Percentiles rank a stretch among this genome's conserved stretches.
Conservation (phyloP, 176 grass and related monocot genomes). For the Cenchrus purpureus region DNA sequence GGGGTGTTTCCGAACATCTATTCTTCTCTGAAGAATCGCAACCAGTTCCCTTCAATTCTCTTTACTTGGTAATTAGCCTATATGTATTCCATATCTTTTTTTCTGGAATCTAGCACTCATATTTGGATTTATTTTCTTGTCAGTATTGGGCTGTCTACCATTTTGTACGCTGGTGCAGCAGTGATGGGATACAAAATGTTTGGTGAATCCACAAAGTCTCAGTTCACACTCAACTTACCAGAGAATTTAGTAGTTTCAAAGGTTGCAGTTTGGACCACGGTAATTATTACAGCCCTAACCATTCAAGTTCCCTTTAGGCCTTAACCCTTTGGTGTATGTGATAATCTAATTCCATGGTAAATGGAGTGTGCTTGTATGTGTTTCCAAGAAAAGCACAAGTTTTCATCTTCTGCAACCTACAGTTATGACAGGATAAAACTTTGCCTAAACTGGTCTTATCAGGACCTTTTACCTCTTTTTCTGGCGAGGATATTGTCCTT, state of each 20-base stretch:
- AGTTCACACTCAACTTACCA: constrained; percentile 94
- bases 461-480: background rate
- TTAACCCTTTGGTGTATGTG: background rate
- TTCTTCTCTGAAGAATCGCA: constrained; percentile 84
- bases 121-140: constrained; percentile 31
- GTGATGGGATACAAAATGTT: constrained; percentile 90
- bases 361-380: background rate
- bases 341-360: constrained; percentile 8
- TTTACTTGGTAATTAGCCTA: constrained; percentile 65
- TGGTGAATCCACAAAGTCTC: constrained; percentile 77
- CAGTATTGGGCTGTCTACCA: constrained; percentile 75
- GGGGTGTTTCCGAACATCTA: constrained; percentile 99
- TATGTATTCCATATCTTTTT: background rate
- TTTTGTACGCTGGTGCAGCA: constrained; percentile 64
- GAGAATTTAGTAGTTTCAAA: constrained; percentile 79
- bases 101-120: constrained; percentile 2
- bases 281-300: constrained; percentile 32
- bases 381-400: constrained; percentile 1
- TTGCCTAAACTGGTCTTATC: background rate
- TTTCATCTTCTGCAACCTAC: background rate
- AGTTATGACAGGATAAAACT: background rate
- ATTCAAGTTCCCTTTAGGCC: background rate
- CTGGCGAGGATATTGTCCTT: background rate
- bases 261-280: constrained; percentile 90
- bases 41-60: constrained; percentile 71